Evolutionary conservation across 768 basidiomycete species (phyloP), one percentile per base, ranked within the genome.

Genomic region (Chalciporus sphaerocephalus): DNA sequence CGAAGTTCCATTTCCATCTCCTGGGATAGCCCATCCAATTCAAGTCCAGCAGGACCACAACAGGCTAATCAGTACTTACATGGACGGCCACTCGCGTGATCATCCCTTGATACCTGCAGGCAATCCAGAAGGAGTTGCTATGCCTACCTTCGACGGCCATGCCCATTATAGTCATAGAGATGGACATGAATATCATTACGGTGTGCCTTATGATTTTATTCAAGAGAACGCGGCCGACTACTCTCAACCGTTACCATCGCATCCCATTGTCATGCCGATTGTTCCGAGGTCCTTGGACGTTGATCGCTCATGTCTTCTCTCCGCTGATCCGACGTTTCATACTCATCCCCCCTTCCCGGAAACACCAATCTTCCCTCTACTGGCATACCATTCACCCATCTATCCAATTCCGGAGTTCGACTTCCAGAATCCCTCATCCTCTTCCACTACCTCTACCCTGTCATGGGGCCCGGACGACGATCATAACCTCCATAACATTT

Each of bases 191-290:
- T 20, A 16, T 32, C 39, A 27, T 35, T 22, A 37, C 27, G 38
- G 9, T 20, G 17, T 22, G 15, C 40, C 44, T 16, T 22, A 24
- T 27, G 24, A 13, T 9, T 37, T 22, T 7, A 8, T 6, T 17
- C 23, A 32, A 7, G 40, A 36, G 18, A 3, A 41, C 28, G 21
- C 27, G 11, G 27, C 18, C 4, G 32, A 21, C 4, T 16, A 40
- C 20, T 18, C 33, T 32, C 33, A 11, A 22, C 32, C 4, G 17
- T 17, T 33, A 23, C 25, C 36, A 16, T 38, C 49, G 32, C 22
- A 41, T 16, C 17, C 16, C 10, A 23, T 47, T 20, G 1, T 42
- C 38, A 38, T 47, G 46, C 40, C 55, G 17, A 46, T 44, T 27
- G 16, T 38, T 32, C 52, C 46, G 39, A 42, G 22, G 13, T 23